A percentile compares a stretch with the other conserved stretches of the same genome.
Evolutionary conservation across 202 grass and related monocot genomes (phyloP).

Genomic region (Hordeum pubiflorum): DNA sequence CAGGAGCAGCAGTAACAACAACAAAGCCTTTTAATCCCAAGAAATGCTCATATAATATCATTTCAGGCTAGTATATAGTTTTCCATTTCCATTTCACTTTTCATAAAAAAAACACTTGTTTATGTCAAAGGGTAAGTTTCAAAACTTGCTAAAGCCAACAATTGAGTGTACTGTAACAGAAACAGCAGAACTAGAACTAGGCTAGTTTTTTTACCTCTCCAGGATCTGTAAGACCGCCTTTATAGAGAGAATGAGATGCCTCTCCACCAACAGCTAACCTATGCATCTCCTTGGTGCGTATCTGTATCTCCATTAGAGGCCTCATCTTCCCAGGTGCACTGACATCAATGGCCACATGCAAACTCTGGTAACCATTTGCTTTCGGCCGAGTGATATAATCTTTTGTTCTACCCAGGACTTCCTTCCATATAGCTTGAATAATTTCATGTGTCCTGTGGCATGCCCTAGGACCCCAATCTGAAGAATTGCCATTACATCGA

Average conservation of each 20-base stretch:
- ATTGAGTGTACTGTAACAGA: not conserved
- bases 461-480: too few species aligned
- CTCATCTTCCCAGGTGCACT: constrained; percentile 47
- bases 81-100: too few species aligned
- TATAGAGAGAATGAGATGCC: constrained; percentile 84
- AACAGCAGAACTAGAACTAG: too few species aligned
- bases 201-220: too few species aligned
- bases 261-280: constrained; percentile 56
- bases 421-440: constrained; percentile 56
- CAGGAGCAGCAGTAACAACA: too few species aligned
- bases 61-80: too few species aligned
- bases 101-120: too few species aligned
- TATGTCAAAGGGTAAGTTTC: too few species aligned
- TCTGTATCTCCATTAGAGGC: constrained; percentile 84
- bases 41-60: too few species aligned
- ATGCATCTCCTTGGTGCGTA: constrained; percentile 69
- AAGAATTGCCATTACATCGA: too few species aligned
- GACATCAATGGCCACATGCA: constrained; percentile 74
- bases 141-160: too few species aligned
- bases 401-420: constrained; percentile 57
- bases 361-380: constrained; percentile 71
- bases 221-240: constrained; percentile 72
- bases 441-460: constrained; percentile 56
- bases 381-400: constrained; percentile 70
- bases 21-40: too few species aligned